Base-by-base conservation (phyloP, 345 rosid species). In the Conringia planisiliqua region DNA sequence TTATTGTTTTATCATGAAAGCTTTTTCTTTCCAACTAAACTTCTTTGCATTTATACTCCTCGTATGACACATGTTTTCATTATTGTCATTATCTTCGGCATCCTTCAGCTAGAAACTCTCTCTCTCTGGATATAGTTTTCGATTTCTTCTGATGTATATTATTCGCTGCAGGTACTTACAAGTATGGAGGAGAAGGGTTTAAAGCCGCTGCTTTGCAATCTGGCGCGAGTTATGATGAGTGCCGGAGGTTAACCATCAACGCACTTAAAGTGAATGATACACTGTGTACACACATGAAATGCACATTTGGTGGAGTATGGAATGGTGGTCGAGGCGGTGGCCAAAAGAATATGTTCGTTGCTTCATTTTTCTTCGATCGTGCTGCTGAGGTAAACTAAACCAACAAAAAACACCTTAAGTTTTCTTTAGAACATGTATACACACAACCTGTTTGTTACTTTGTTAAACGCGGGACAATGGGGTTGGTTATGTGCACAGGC, bases 241-340 rank as follows among this genome's bases (percentile, higher is more conserved):
- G 99, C 75, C 79, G 86, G 76, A 86, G 89, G 69, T 69, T 85
- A 57, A 86, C 90, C 67, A 47, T 82, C 20, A 86, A 82, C 80
- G 94, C 99, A 58, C 98, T 95, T 26, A 89, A 87, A 88, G 86
- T 86, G 58, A 95, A 95, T 48, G 92, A 88, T 35, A 67, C 91
- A 26, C 79, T 97, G 24, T 95, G 99, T 55, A 88, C 86, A 10
- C 87, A 90, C 81, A 86, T 89, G 94, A 85, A 91, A 80, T 95
- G 99, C 82, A 86, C 99, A 65, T 95, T 95, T 18, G 97, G 97
- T 35, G 99, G 99, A 46, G 70, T 95, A 46, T 95, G 99, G 99
- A 95, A 92, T 71, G 99, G 99, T 38, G 99, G 99, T 58, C 88
- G 96, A n/a, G 98, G 99, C 58, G 98, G 91, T 86, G 99, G 99